These are phyloP conservation scores for Erigeron canadensis DNA, from an alignment of 129 eudicot species.

Conservation along the genomic window DNA sequence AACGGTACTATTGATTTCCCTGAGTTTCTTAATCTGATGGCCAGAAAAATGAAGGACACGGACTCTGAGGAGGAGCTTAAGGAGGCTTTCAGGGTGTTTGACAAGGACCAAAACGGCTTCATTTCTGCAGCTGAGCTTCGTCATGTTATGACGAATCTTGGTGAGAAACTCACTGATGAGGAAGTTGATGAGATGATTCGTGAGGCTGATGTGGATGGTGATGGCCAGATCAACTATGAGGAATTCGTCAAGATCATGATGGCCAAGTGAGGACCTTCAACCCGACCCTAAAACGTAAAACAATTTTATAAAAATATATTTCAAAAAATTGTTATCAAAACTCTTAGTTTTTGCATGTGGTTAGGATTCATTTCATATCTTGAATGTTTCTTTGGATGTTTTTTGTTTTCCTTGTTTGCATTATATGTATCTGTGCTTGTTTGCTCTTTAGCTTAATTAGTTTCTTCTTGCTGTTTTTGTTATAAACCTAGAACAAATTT, in stretches of 20 bases:
- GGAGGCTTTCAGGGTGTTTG: constrained; percentile 76
- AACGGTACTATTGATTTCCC: constrained; percentile 81
- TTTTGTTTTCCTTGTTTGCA: constrained; percentile 38
- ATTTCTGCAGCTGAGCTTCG: constrained; percentile 88
- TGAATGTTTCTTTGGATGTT: constrained; percentile 37
- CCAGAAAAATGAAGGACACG: constrained; percentile 77
- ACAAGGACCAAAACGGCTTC: constrained; percentile 78
- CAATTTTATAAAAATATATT: constrained; percentile 8
- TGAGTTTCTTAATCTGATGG: constrained; percentile 81
- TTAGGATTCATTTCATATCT: constrained; percentile 45
- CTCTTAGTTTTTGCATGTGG: constrained; percentile 40
- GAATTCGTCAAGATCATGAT: constrained; percentile 89
- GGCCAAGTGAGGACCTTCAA: constrained; percentile 75
- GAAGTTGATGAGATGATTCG: constrained; percentile 83
- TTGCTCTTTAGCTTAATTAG: constrained; percentile 33
- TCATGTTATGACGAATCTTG: constrained; percentile 84
- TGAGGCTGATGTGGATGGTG: constrained; percentile 84
- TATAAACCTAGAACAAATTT: constrained; percentile 30
- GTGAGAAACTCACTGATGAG: constrained; percentile 78
- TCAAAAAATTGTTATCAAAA: constrained; percentile 32
- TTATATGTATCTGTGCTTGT: constrained; percentile 46
- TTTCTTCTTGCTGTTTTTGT: constrained; percentile 35
- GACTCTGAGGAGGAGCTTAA: constrained; percentile 86
- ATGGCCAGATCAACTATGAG: constrained; percentile 86
- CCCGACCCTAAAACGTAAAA: constrained; percentile 25